A percentile compares a stretch with the other conserved stretches of the same genome.
phyloP scores from a whole-genome alignment of 768 basidiomycete genomes.

The Hortiboletus flavorubellus region DNA sequence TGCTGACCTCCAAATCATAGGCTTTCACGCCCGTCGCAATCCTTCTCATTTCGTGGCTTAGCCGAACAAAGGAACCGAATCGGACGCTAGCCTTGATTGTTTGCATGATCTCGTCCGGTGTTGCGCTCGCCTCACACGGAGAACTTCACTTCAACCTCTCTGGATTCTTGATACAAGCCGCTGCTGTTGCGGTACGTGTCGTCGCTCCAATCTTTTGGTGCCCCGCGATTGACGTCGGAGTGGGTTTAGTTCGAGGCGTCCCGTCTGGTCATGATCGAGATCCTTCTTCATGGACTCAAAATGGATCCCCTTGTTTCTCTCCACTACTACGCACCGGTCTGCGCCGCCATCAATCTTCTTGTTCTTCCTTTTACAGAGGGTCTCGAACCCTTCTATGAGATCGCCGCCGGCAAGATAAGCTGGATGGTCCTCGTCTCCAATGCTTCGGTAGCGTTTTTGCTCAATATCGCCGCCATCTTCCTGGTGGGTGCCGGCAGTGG shows the following conservation, averaged over 20 bases:
- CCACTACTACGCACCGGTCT: conserved; percentile 96
- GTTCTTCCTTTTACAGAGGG: conserved; percentile 94
- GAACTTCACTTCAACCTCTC: conserved; percentile 82
- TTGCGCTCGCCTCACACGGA: conserved; percentile 85
- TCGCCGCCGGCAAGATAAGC: conserved; percentile 52
- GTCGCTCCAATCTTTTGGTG: background rate
- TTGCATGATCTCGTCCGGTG: conserved; percentile 85
- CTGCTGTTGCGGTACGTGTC: conserved; percentile 67
- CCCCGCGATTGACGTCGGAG: background rate
- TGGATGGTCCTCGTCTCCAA: conserved; percentile 75
- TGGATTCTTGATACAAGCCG: conserved; percentile 85
- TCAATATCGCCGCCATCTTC: conserved; percentile 94
- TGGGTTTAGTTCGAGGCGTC: conserved; percentile 78
- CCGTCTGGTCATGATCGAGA: conserved; percentile 94
- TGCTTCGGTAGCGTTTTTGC: conserved; percentile 79
- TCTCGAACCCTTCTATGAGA: conserved; percentile 75
- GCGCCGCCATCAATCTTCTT: conserved; percentile 82
- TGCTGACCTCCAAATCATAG: conserved; percentile 36
- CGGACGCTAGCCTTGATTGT: conserved; percentile 80
- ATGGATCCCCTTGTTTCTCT: conserved; percentile 97
- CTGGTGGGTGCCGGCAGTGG: conserved; percentile 87
- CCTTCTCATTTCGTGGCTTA: conserved; percentile 88
- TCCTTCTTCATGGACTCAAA: conserved; percentile 90
- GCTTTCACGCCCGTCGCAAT: conserved; percentile 91
- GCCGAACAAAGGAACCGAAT: conserved; percentile 86